These are phyloP conservation scores for Tripidium arundinaceum DNA, from an alignment of 202 grass and related monocot species.

Conservation along the genomic window DNA sequence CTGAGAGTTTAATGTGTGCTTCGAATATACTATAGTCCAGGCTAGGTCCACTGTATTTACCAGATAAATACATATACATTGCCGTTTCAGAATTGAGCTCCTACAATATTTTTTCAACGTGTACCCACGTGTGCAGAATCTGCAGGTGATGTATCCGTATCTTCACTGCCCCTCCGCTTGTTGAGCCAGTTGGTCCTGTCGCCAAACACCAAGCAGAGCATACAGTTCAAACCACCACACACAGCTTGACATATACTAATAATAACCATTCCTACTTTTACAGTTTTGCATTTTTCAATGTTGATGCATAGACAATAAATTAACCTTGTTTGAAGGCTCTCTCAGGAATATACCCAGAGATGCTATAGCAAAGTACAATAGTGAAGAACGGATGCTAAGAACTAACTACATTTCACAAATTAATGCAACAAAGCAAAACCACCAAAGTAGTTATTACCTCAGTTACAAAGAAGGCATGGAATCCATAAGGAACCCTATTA, in stretches of 20 bases:
- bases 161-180: constrained; percentile 11
- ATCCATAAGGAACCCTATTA: constrained; percentile 77
- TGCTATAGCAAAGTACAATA: not conserved
- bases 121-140: not conserved
- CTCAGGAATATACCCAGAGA: too few species aligned
- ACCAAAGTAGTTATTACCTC: constrained; percentile 44
- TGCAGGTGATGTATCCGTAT: not conserved
- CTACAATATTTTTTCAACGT: not conserved
- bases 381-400: not conserved
- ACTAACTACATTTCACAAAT: not conserved
- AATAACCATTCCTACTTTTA: not conserved
- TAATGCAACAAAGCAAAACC: not conserved
- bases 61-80: not conserved
- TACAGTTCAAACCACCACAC: not conserved
- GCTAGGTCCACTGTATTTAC: too few species aligned
- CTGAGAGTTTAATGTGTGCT: not conserved
- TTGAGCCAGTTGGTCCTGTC: constrained; percentile 40
- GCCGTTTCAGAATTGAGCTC: not conserved
- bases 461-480: constrained; percentile 93
- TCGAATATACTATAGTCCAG: not conserved
- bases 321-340: too few species aligned
- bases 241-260: too few species aligned
- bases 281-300: too few species aligned
- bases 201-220: not conserved
- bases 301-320: not conserved